Percentiles rank a stretch among this genome's conserved stretches.
These are phyloP conservation scores for Penicillium diatomitis DNA, from an alignment of 495 filamentous ascomycete genomes.

Conservation along the genomic window DNA sequence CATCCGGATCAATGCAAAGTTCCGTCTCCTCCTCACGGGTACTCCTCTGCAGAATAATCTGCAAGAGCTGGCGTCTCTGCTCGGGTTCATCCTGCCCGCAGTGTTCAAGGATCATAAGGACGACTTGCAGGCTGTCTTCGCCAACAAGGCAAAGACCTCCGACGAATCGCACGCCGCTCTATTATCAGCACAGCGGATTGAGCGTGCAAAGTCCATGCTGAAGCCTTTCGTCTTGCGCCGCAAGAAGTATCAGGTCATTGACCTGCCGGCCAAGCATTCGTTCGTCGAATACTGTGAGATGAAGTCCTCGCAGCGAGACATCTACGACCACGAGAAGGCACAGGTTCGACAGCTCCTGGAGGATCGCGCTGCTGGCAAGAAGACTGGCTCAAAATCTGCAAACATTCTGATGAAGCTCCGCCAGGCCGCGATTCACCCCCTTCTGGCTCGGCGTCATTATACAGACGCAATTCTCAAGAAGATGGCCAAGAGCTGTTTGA, in stretches of 20 bases:
- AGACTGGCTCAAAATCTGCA: conserved; percentile 44
- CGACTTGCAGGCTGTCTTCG: conserved; percentile 73
- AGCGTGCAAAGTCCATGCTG: conserved; percentile 80
- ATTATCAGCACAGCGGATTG: conserved; percentile 75
- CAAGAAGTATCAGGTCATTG: conserved; percentile 90
- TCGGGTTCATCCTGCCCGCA: conserved; percentile 82
- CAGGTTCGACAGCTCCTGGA: conserved; percentile 45
- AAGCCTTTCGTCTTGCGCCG: conserved; percentile 89
- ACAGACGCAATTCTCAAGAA: conserved; percentile 60
- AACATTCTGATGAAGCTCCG: conserved; percentile 88
- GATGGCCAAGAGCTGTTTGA: conserved; percentile 68
- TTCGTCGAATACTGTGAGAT: conserved; percentile 73
- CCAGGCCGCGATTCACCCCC: conserved; percentile 86
- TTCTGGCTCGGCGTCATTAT: conserved; percentile 76
- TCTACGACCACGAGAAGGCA: conserved; percentile 58
- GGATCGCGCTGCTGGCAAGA: conserved; percentile 48
- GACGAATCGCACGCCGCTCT: conserved; percentile 63
- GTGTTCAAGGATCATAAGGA: conserved; percentile 68
- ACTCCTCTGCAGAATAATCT: conserved; percentile 96
- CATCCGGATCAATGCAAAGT: conserved; percentile 64
- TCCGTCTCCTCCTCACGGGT: conserved; percentile 80
- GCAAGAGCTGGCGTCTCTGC: conserved; percentile 76
- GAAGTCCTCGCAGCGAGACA: conserved; percentile 54
- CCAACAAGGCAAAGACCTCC: conserved; percentile 78
- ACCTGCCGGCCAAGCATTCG: conserved; percentile 73